Evolutionary conservation across 2,329 filamentous ascomycete genomes (phyloP), one percentile per base, ranked within the genome.

Genomic region (Fusarium clavum): DNA sequence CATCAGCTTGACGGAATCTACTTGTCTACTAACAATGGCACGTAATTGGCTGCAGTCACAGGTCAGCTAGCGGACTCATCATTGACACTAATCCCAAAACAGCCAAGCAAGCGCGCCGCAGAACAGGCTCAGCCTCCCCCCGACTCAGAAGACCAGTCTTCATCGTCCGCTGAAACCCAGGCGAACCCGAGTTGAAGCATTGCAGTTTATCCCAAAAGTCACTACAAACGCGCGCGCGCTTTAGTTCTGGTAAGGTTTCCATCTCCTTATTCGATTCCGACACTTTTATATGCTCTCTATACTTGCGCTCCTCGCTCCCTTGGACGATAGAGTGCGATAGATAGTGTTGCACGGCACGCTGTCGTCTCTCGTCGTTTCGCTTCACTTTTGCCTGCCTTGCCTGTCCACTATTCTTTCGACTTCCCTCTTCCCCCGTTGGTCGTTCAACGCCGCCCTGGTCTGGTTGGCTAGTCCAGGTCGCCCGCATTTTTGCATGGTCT

Each of bases 221-320:
- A 64, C 64, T 57, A 55, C 70, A 69, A 71, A 74, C 71, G 69
- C 70, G 67, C 69, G 55, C 55, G 64, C 67, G 64, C 73, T 74
- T 78, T 77, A 22, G 25, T 54, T 66, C 41, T 77, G 76, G 77
- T 79, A 78, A 78, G 76, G 76, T 69, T 69, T 69, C 59, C 61
- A 63, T 75, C 65, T 73, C 67, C 61, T 60, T 63, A 60, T 70
- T 68, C 63, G 58, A 61, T 64, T 45, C 56, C 53, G 48, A 18
- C 16, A 41, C 25, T 27, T 27, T 56, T 48, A 18, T 46, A 53
- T 46, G 30, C 66, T 61, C 66, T 72, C 61, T 64, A 25, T 16
- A 14, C 7, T 41, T 41, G 20, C 29, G 30, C 32, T 12, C 25
- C 58, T 44, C 29, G 38, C 40, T 62, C 48, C 51, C 55, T 55